Evolutionary conservation across 2,329 filamentous ascomycete species (phyloP), one percentile per base, ranked within the genome.

Genomic region (Curvularia lunata): DNA sequence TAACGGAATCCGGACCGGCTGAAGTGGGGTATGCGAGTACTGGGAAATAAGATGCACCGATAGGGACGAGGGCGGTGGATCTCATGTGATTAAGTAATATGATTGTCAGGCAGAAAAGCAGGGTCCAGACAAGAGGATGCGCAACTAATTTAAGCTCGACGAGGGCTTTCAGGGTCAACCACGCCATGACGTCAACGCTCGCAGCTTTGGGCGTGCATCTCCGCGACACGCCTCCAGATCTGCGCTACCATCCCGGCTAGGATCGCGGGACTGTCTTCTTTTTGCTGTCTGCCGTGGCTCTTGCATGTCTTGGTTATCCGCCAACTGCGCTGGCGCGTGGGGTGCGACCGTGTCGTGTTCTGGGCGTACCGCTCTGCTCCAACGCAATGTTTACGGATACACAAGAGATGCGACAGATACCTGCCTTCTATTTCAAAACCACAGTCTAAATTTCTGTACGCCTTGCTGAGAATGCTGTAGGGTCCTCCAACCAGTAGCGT

Each of bases 141-240:
- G 18, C 34, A 25, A 51, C 56, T 47, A 9, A 63, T 63, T 61
- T 61, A 63, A 63, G 49, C 58, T 52, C 27, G 54, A 61, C 54
- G 52, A 58, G 46, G 58, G 54, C 49, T 43, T 28, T 27, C 25
- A 51, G 25, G 48, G 5, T n/a, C 37, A 52, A 48, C 48, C 21
- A 38, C 47, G n/a, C 25, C 45, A 56, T 59, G 56, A 59, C 56
- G 38, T 59, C 56, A 56, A 52, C 48, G 48, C 37, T 45, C 28
- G 34, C 9, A 43, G 10, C 52, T 34, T 47, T 47, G 47, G 23
- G 37, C 51, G 42, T 40, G 51, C 41, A 48, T 56, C 47, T 25
- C 46, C 48, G 28, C 50, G 47, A 18, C 12, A 38, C 48, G 18
- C 12, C 37, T 37, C 25, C 18, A 43, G 52, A 59, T 59, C 52